These are phyloP conservation scores for Voacanga thouarsii DNA, from an alignment of 257 asterid species.

Conservation along the genomic window DNA sequence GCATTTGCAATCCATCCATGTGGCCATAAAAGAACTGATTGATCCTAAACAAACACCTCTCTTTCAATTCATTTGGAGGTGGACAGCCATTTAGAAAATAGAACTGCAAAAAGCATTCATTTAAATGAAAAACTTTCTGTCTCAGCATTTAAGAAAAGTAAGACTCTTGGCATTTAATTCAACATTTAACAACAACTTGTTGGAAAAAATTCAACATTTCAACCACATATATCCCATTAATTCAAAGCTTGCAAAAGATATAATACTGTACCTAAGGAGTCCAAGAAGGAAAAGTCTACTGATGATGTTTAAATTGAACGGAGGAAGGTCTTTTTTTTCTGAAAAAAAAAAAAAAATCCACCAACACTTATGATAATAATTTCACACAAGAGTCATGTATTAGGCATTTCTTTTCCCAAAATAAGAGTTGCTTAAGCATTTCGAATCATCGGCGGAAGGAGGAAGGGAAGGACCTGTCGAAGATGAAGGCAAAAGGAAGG, in stretches of 20 bases:
- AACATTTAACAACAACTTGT: too few relatives aligned
- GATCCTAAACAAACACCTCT: slow-evolving; percentile 85
- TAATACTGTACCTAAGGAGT: slow-evolving; percentile 51
- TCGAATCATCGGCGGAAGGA: not conserved
- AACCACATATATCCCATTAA: too few relatives aligned
- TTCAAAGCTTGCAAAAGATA: too few relatives aligned
- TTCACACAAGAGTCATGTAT: too few relatives aligned
- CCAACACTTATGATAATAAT: not conserved
- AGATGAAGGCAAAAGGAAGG: slow-evolving; percentile 20
- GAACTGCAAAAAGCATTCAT: slow-evolving; percentile 55
- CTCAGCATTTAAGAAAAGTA: slow-evolving; percentile 4
- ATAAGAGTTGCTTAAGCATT: not conserved
- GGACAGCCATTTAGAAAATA: slow-evolving; percentile 92
- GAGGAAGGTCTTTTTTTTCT: slow-evolving; percentile 60
- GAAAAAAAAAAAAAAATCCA: not conserved
- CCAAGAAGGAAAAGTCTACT: slow-evolving; percentile 59
- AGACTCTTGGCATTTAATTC: not conserved
- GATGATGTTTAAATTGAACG: slow-evolving; percentile 38
- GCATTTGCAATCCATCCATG: slow-evolving; percentile 77
- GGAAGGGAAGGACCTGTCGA: slow-evolving; percentile 12
- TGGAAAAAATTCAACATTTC: too few relatives aligned
- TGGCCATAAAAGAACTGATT: slow-evolving; percentile 97
- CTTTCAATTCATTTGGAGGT: slow-evolving; percentile 87
- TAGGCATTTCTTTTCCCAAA: too few relatives aligned
- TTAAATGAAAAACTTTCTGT: slow-evolving; percentile 7